Percentiles rank a stretch among this genome's conserved stretches.
These are phyloP conservation scores for Gynostemma pentaphyllum DNA, from an alignment of 306 rosid species.

Conservation along the genomic window DNA sequence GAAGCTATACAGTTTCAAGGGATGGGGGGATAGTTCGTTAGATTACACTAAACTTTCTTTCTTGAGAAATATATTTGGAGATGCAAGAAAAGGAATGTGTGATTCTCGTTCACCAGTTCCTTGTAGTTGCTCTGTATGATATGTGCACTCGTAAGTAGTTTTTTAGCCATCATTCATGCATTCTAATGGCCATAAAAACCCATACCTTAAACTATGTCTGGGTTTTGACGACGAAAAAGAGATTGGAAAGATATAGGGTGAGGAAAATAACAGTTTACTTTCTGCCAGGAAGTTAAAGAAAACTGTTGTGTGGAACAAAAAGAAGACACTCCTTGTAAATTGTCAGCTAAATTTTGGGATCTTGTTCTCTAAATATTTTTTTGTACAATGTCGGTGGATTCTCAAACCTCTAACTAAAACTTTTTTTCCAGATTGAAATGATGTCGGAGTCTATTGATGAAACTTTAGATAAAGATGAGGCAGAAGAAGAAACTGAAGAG, in stretches of 20 bases:
- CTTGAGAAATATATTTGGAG: not conserved
- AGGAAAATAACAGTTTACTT: no score
- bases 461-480: conserved; percentile 95
- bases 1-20: not conserved
- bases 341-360: no score
- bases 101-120: not conserved
- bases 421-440: conserved; percentile 76
- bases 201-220: no score
- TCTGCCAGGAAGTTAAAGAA: no score
- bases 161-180: not conserved
- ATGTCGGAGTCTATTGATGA: conserved; percentile 97
- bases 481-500: conserved; percentile 96
- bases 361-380: no score
- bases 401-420: no score
- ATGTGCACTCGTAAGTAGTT: not conserved
- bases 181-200: not conserved
- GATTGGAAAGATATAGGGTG: no score
- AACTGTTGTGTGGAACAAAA: no score
- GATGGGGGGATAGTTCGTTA: not conserved
- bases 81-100: not conserved
- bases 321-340: no score
- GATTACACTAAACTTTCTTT: not conserved
- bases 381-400: no score
- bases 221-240: no score
- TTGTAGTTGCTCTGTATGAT: not conserved